Base-by-base conservation (phyloP, 805 yeast genomes). In the Ogataea methanolica region DNA sequence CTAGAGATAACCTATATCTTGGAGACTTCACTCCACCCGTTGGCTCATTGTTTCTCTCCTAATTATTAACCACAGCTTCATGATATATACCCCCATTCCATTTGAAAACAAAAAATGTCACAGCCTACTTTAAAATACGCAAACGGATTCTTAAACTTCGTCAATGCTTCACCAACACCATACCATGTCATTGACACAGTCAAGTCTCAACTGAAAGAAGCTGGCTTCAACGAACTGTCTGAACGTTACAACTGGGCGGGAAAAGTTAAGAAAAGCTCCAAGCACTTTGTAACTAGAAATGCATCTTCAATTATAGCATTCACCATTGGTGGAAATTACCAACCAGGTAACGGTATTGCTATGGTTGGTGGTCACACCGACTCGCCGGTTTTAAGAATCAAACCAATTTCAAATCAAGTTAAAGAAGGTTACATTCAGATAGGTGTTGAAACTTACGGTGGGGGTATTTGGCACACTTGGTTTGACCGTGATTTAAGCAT, bases 311-410 rank as follows among this genome's bases (percentile, higher is more conserved):
- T 92, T 23, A 82, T 92, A 54, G 97, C 96, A 1, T 91, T 92
- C 67, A 78, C 83, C 2, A 83, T 89, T 17, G 97, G 97, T 35
- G 75, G 75, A 1, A 61, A 79, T 42, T 88, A 86, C 81, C 59
- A 64, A 44, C 82, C 86, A 3, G 96, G 96, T 11, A 82, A 84
- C 52, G 92, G 96, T 9, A 74, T 90, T 51, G 80, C 97, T 5
- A 83, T 94, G 45, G 85, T 91, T 34, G 99, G 98, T 16, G 96
- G 97, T 1, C 99, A 92, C 67, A 91, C 97, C 0, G 99, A 92
- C 66, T 87, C 96, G 5, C 98, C 98, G 11, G 82, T 88, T 33
- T 73, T 92, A 54, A 78, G 96, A 62, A 79, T 92, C 55, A 94
- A 92, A 69, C 99, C 99, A 12, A 73, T 85, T 31, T 86, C 96